These are phyloP conservation scores for Pascua guehoae DNA, from an alignment of 1,284 basidiomycete genomes.

Conservation along the genomic window DNA sequence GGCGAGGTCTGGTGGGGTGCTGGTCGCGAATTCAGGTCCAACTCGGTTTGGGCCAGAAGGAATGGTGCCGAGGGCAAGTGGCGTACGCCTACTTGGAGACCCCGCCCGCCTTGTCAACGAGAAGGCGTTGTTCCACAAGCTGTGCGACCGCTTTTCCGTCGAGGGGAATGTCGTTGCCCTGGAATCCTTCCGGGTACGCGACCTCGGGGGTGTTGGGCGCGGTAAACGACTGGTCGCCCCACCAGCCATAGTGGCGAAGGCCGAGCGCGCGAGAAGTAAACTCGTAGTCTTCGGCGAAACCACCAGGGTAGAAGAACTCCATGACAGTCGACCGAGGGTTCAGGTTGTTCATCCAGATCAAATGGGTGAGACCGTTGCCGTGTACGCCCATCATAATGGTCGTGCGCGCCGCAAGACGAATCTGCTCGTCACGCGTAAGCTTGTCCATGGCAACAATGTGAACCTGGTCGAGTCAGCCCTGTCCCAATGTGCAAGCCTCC, in stretches of 20 bases:
- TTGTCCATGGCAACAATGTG: slow-evolving; percentile 79
- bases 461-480: slow-evolving; percentile 40
- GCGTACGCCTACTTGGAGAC: no score
- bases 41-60: no score
- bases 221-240: slow-evolving; percentile 67
- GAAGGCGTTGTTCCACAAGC: slow-evolving; percentile 42
- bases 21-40: no score
- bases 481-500: no score
- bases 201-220: slow-evolving; percentile 53
- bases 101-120: slow-evolving; percentile 27
- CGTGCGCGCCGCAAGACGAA: slow-evolving; percentile 69
- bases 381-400: slow-evolving; percentile 77
- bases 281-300: slow-evolving; percentile 77
- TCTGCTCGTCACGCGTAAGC: slow-evolving; percentile 70
- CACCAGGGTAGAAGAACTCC: slow-evolving; percentile 58
- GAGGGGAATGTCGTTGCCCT: slow-evolving; percentile 56
- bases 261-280: slow-evolving; percentile 61
- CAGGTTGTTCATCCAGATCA: slow-evolving; percentile 66
- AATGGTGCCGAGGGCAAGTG: no score
- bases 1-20: no score
- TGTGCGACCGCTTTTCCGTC: slow-evolving; percentile 50
- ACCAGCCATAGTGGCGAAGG: slow-evolving; percentile 69
- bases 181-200: slow-evolving; percentile 50
- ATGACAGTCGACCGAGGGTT: slow-evolving; percentile 53
- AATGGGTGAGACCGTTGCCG: slow-evolving; percentile 69